Percentiles rank a stretch among this genome's conserved stretches.
Conservation (phyloP, 108 stramenopile species). For the Stephanodiscus minutulus region DNA sequence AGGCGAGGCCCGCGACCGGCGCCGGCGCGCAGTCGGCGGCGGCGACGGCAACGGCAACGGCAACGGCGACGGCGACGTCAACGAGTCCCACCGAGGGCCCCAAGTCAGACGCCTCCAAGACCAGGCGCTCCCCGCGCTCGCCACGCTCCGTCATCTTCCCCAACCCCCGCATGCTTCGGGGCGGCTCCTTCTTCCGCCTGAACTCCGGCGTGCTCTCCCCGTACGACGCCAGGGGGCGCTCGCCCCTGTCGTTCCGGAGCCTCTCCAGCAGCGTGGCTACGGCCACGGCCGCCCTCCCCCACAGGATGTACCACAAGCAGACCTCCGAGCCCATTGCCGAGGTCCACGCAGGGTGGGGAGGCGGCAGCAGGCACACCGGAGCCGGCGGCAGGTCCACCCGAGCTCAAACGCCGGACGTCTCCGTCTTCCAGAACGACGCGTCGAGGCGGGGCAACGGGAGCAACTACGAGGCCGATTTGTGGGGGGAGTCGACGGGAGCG, state of each 20-base stretch:
- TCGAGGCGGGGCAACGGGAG: not conserved
- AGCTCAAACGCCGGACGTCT: slow-evolving; percentile 27
- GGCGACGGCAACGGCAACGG: too few species aligned
- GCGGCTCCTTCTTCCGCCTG: slow-evolving; percentile 29
- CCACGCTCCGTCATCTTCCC: slow-evolving; percentile 32
- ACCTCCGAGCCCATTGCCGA: slow-evolving; percentile 22
- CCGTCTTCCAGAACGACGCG: slow-evolving; percentile 12
- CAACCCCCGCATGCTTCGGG: slow-evolving; percentile 9
- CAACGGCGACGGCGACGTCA: not conserved
- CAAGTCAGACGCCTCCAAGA: slow-evolving; percentile 16
- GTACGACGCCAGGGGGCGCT: slow-evolving; percentile 12
- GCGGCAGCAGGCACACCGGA: not conserved
- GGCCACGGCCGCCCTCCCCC: slow-evolving; percentile 2
- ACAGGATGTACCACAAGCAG: slow-evolving; percentile 40
- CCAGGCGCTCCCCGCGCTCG: slow-evolving; percentile 33
- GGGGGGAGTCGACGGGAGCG: slow-evolving; percentile 25
- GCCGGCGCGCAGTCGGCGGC: not conserved
- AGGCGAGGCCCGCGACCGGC: not conserved
- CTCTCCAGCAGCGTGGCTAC: slow-evolving; percentile 5
- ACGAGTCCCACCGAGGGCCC: slow-evolving; percentile 10
- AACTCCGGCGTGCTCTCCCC: slow-evolving; percentile 14
- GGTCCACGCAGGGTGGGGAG: not conserved
- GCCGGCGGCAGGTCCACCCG: not conserved
- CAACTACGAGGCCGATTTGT: slow-evolving; percentile 1
- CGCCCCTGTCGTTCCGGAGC: slow-evolving; percentile 1